Base-by-base conservation (phyloP, 345 rosid species). In the Luvunga scandens region DNA sequence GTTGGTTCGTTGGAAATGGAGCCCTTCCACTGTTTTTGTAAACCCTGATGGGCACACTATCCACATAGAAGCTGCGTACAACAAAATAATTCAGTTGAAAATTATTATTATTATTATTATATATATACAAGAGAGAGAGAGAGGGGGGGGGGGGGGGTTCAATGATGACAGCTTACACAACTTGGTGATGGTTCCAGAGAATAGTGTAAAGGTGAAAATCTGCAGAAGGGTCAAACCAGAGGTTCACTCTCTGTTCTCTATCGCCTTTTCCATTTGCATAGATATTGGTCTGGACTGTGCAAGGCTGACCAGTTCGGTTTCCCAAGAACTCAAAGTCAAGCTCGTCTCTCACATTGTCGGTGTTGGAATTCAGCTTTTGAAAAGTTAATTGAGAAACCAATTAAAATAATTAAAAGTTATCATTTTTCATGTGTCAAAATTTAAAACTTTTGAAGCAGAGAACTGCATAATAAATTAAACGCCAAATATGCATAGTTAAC, bases 301-400 rank as follows among this genome's bases (percentile, higher is more conserved):
- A 92, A 13, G 99, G 98, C 73, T 95, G 96, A 3, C 99, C 98
- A 45, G 83, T 86, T 59, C 97, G 79, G 79, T 93, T 95, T 68
- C 99, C 99, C 83, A 95, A 71, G 86, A 95, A 95, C 85, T 95
- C 98, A 59, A 95, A 95, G 75, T 95, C 98, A 74, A 93, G 86
- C 75, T 95, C 99, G 36, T 93, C 99, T 78, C 97, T 81, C 18
- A 91, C 81, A 0, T 57, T 65, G 80, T 83, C 77, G 2, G 98
- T 95, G 83, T 95, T 81, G 22, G 98, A 95, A 74, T 93, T 95
- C 97, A 95, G 81, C 98, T 95, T 77, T 6, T 13, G 18, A 45
- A 45, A 45, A 45, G 13, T 13, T 12, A 42, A 42, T 42, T 42
- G 3, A 2, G 24, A 42, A 70, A 36, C 68, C 19, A 27, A 34